Percentiles rank a stretch among this genome's conserved stretches.
phyloP scores from a whole-genome alignment of 495 filamentous ascomycete species.

The Neurospora intermedia region DNA sequence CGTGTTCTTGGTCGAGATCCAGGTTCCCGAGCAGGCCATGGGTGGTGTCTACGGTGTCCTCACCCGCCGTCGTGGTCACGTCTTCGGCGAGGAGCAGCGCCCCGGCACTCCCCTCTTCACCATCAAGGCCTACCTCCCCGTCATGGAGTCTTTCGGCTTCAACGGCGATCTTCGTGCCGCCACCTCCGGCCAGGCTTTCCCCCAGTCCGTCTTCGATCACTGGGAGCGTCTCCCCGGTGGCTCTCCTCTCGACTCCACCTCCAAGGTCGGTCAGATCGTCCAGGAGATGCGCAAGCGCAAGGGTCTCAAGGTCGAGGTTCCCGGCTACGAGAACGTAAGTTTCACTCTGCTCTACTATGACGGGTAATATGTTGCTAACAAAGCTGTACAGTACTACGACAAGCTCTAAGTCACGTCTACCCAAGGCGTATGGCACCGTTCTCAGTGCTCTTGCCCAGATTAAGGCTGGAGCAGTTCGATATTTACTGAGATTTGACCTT shows the following conservation, averaged over 20 bases:
- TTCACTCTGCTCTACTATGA: background rate
- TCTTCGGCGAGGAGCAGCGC: conserved; percentile 96
- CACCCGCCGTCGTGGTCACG: conserved; percentile 95
- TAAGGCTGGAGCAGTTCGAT: conserved; percentile 2
- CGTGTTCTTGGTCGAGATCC: conserved; percentile 98
- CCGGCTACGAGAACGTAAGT: conserved; percentile 89
- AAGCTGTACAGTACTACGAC: conserved; percentile 77
- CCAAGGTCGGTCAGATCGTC: conserved; percentile 79
- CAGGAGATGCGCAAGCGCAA: conserved; percentile 93
- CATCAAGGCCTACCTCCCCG: conserved; percentile 97
- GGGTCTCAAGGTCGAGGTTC: conserved; percentile 93
- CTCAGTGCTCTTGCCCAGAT: conserved; percentile 25
- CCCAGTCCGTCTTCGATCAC: conserved; percentile 96
- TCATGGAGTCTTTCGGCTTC: conserved; percentile 99
- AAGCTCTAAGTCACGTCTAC: conserved; percentile 65
- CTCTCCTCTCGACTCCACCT: conserved; percentile 74
- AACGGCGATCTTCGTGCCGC: conserved; percentile 87
- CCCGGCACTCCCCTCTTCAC: conserved; percentile 98
- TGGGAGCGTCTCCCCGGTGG: conserved; percentile 93
- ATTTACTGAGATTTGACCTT: conserved; percentile 5
- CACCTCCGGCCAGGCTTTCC: conserved; percentile 97
- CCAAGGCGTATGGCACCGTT: conserved; percentile 27
- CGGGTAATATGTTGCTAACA: conserved; percentile 41
- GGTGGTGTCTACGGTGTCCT: conserved; percentile 99
- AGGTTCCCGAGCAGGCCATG: conserved; percentile 97